A percentile compares a stretch with the other conserved stretches of the same genome.
Evolutionary conservation across 257 asterid genomes (phyloP).

Genomic region (Nicotiana tomentosiformis): DNA sequence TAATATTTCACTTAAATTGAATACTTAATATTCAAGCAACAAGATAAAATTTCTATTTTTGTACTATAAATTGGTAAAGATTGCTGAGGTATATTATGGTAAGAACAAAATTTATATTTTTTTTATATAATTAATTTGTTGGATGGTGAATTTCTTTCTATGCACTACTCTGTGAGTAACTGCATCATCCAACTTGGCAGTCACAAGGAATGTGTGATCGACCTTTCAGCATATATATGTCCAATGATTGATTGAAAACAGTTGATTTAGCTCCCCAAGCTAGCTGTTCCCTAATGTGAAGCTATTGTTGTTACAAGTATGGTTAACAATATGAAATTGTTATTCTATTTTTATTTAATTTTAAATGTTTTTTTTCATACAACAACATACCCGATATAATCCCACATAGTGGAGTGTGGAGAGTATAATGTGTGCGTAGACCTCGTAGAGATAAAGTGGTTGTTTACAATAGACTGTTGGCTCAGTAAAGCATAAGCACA

Average conservation of each 20-base stretch:
- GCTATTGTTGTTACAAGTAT: neutral
- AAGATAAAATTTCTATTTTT: too few relatives aligned
- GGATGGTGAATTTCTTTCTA: too few relatives aligned
- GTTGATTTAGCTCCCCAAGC: neutral
- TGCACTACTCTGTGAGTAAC: constrained; percentile 2
- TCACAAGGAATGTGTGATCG: constrained; percentile 44
- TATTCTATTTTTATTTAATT: neutral
- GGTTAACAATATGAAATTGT: neutral
- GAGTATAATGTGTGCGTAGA: too few relatives aligned
- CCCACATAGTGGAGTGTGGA: too few relatives aligned
- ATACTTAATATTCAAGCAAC: too few relatives aligned
- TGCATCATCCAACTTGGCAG: constrained; percentile 17
- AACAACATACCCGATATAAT: too few relatives aligned
- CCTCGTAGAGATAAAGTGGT: too few relatives aligned
- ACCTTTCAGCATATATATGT: constrained; percentile 17
- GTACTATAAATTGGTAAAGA: neutral
- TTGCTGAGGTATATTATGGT: neutral
- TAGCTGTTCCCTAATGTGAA: constrained; percentile 9
- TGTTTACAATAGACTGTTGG: too few relatives aligned
- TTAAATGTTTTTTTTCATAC: neutral
- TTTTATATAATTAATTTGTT: too few relatives aligned
- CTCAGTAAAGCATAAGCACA: too few relatives aligned
- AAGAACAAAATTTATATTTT: neutral
- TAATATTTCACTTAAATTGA: too few relatives aligned
- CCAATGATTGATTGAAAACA: constrained; percentile 32